phyloP scores from a whole-genome alignment of 176 grass and related monocot species.

The Cenchrus purpureus region DNA sequence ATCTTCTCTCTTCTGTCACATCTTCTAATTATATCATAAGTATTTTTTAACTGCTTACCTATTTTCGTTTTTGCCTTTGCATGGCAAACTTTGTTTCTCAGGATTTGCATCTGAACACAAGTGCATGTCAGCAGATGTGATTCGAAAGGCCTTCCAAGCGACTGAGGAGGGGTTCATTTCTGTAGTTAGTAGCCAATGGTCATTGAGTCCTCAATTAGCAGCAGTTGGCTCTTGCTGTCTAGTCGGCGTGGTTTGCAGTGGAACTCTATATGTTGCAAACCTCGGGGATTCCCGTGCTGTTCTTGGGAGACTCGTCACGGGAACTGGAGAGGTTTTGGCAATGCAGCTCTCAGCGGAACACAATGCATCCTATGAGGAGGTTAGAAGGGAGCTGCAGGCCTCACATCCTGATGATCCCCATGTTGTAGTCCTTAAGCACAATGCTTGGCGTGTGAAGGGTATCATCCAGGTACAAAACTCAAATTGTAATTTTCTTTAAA shows the following conservation, averaged over 20 bases:
- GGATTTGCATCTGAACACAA: slow-evolving; percentile 76
- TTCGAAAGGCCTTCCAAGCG: slow-evolving; percentile 65
- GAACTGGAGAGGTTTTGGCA: slow-evolving; percentile 75
- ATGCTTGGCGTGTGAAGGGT: slow-evolving; percentile 93
- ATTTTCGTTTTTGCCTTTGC: slow-evolving; percentile 15
- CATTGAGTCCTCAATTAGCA: slow-evolving; percentile 68
- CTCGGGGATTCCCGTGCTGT: slow-evolving; percentile 79
- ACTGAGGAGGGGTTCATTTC: slow-evolving; percentile 84
- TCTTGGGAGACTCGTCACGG: slow-evolving; percentile 72
- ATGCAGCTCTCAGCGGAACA: slow-evolving; percentile 87
- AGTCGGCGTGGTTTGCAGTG: slow-evolving; percentile 60
- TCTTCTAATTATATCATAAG: neutral
- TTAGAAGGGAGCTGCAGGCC: slow-evolving; percentile 74
- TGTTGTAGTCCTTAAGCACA: slow-evolving; percentile 81
- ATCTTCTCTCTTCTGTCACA: slow-evolving; percentile 4
- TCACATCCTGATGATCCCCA: slow-evolving; percentile 81
- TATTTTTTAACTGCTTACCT: slow-evolving; percentile 27
- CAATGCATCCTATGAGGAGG: slow-evolving; percentile 76
- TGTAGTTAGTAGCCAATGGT: slow-evolving; percentile 80
- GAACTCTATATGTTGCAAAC: slow-evolving; percentile 81
- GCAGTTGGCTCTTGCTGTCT: slow-evolving; percentile 93
- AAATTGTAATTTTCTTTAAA: neutral
- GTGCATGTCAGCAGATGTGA: slow-evolving; percentile 74
- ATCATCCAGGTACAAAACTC: slow-evolving; percentile 73
- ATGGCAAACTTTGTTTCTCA: slow-evolving; percentile 46